Evolutionary conservation across 331 rosid species (phyloP).

Genomic region (Malus hybrid): DNA sequence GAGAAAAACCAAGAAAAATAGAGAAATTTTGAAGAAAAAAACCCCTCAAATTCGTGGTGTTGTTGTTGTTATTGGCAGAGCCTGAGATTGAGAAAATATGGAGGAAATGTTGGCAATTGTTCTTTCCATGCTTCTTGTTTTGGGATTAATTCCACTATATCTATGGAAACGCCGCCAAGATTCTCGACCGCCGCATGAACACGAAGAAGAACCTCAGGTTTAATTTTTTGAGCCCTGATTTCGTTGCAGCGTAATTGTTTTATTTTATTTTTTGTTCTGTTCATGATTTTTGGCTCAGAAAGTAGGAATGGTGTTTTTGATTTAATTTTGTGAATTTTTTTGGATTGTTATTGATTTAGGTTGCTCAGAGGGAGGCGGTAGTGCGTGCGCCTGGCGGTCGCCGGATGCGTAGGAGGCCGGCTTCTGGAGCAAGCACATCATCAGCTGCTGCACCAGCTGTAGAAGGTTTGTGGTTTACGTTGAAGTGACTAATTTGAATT

Average conservation of each 20-base stretch:
- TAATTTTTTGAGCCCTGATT: not conserved
- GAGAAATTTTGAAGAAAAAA: not conserved
- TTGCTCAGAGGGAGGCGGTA: conserved; percentile 59
- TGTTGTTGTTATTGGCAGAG: not conserved
- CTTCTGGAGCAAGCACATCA: conserved; percentile 80
- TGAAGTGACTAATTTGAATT: not conserved
- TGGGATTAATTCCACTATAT: conserved; percentile 62
- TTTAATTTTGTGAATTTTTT: not conserved
- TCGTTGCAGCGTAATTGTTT: not conserved
- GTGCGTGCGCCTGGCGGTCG: conserved; percentile 68
- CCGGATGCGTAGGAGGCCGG: conserved; percentile 89
- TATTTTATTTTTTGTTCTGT: not conserved
- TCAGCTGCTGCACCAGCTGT: conserved; percentile 43
- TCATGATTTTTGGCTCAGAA: not conserved
- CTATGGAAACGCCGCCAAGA: conserved; percentile 73
- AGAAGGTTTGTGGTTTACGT: conserved; percentile 43
- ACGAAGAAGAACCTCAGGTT: conserved; percentile 68
- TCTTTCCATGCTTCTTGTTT: conserved; percentile 58
- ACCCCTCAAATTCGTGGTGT: not conserved
- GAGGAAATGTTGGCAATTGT: conserved; percentile 51
- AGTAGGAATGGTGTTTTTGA: not conserved
- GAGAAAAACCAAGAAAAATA: not conserved
- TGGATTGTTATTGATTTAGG: conserved; percentile 25
- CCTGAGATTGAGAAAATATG: conserved; percentile 32
- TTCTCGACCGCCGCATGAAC: conserved; percentile 35